These are phyloP conservation scores for Collariella sp. DNA, from an alignment of 495 filamentous ascomycete species.

Conservation along the genomic window DNA sequence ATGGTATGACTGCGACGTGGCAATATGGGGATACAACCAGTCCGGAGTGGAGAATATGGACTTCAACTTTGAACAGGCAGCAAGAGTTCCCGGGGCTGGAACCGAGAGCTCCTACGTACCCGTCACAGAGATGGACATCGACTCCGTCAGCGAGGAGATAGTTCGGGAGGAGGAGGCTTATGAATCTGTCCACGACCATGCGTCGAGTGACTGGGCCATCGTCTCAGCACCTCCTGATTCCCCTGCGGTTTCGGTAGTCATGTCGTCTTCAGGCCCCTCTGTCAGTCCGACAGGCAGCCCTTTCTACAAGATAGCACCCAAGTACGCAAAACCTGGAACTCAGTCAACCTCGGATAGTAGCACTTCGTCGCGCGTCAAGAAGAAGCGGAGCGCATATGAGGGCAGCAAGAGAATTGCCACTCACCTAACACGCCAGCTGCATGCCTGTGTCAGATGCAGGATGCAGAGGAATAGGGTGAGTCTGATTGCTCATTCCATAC, in stretches of 20 bases:
- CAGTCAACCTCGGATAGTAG: constrained; percentile 11
- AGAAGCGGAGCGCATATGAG: constrained; percentile 26
- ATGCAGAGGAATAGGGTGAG: constrained; percentile 33
- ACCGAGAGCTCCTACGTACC: constrained; percentile 12
- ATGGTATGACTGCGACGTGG: constrained; percentile 21
- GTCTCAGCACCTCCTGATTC: constrained; percentile 14
- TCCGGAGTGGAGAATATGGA: background rate
- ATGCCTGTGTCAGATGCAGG: constrained; percentile 30
- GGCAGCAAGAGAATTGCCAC: constrained; percentile 25
- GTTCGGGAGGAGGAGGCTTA: constrained; percentile 1
- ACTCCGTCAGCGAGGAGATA: constrained; percentile 4
- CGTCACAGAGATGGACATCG: constrained; percentile 9
- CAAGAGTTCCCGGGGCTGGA: background rate
- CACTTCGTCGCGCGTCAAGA: constrained; percentile 14
- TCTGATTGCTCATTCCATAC: background rate
- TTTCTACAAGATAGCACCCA: constrained; percentile 18
- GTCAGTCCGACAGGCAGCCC: constrained; percentile 9
- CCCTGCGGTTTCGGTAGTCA: background rate
- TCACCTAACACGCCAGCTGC: constrained; percentile 26
- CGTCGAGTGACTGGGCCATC: constrained; percentile 18
- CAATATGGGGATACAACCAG: constrained; percentile 1
- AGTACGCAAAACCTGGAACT: background rate
- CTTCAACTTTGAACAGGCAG: background rate
- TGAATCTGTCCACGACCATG: constrained; percentile 5
- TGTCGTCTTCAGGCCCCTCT: constrained; percentile 5